These are phyloP conservation scores for Akebia trifoliata DNA, from an alignment of 164 flowering plant genomes.

Conservation along the genomic window DNA sequence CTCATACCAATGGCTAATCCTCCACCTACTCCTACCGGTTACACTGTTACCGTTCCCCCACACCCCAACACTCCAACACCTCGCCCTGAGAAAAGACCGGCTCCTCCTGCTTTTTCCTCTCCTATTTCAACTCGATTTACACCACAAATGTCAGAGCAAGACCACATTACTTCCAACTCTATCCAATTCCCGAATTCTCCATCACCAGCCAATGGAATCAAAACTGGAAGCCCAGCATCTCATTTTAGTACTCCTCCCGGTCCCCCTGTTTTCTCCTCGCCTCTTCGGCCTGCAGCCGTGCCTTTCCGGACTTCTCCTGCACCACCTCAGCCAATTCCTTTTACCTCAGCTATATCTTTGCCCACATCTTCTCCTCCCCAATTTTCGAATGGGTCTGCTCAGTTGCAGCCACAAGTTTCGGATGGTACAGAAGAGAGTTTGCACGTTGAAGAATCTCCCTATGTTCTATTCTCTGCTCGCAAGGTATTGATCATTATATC, in stretches of 20 bases:
- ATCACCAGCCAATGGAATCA: slow-evolving; percentile 56
- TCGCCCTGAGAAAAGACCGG: slow-evolving; percentile 36
- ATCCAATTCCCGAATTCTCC: slow-evolving; percentile 28
- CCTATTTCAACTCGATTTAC: no score
- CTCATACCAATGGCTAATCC: slow-evolving; percentile 62
- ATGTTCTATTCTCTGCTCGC: slow-evolving; percentile 72
- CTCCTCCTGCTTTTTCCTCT: slow-evolving; percentile 43
- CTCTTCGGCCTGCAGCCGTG: slow-evolving; percentile 82
- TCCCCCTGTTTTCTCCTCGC: slow-evolving; percentile 88
- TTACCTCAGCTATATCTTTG: slow-evolving; percentile 53
- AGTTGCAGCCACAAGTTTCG: slow-evolving; percentile 37
- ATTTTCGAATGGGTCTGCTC: slow-evolving; percentile 58
- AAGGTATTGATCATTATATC: slow-evolving; percentile 43
- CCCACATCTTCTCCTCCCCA: slow-evolving; percentile 72
- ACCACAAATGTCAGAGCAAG: no score
- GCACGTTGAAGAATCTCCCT: slow-evolving; percentile 40
- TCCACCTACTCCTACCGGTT: slow-evolving; percentile 39
- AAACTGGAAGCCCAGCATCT: slow-evolving; percentile 48
- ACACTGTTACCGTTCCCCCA: slow-evolving; percentile 31
- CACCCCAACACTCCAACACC: slow-evolving; percentile 35
- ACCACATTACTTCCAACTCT: no score
- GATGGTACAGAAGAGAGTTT: slow-evolving; percentile 30
- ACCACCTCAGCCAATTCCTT: slow-evolving; percentile 77
- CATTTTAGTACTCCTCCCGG: slow-evolving; percentile 67
- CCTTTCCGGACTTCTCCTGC: slow-evolving; percentile 87